Conservation (phyloP, 2,329 filamentous ascomycete species). For the Fusarium newnesense region DNA sequence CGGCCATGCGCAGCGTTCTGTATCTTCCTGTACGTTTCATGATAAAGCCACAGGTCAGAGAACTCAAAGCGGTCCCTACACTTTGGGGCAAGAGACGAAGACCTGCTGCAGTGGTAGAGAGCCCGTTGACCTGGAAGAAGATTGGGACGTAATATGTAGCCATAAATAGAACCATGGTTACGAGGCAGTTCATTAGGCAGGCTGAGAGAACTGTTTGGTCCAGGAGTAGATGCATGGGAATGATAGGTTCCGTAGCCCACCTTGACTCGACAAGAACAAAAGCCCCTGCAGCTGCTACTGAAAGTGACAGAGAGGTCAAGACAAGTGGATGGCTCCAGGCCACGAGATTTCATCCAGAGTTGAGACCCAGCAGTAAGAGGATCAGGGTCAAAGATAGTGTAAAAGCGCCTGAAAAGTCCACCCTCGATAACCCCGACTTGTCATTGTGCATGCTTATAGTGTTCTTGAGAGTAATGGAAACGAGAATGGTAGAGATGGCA, state of each 20-base stretch:
- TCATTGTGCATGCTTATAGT: fast-evolving
- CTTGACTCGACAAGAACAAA: background rate
- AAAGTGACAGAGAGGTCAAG: background rate
- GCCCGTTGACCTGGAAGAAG: background rate
- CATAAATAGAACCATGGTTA: background rate
- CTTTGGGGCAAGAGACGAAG: background rate
- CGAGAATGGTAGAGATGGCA: background rate
- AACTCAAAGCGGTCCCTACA: background rate
- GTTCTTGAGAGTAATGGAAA: background rate
- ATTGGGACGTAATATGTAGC: background rate
- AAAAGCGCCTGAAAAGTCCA: background rate
- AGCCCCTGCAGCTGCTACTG: fast-evolving
- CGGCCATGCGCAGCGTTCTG: background rate
- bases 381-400: background rate
- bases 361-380: background rate
- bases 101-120: background rate
- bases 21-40: background rate
- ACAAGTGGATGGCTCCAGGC: background rate
- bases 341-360: background rate
- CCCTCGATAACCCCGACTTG: background rate
- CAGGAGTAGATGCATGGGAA: background rate
- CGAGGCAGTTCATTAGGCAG: background rate
- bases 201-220: background rate
- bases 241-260: background rate
- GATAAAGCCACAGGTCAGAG: background rate